Conservation (phyloP, 257 asterid species). For the Solanum lycopersicoides region DNA sequence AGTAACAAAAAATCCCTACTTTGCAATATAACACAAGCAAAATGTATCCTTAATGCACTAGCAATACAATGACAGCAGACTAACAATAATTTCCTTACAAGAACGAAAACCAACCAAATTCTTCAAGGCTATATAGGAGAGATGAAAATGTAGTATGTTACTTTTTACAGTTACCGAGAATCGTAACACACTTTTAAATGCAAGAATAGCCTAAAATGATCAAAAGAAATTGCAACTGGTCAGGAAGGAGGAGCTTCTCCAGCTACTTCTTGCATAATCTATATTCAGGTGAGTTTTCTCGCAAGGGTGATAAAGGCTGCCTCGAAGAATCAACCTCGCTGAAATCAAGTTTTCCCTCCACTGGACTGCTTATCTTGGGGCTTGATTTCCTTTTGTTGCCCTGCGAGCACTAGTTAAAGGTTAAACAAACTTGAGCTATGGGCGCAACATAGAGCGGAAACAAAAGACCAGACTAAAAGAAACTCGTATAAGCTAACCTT, state of each 20-base stretch:
- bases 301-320: conserved; percentile 73
- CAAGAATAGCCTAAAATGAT: neutral
- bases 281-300: conserved; percentile 49
- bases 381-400: conserved; percentile 70
- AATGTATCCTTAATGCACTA: neutral
- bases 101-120: neutral
- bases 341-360: conserved; percentile 49
- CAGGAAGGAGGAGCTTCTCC: neutral
- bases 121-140: neutral
- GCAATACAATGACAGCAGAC: neutral
- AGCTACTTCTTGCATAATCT: conserved; percentile 42
- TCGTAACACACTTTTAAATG: neutral
- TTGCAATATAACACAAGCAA: neutral
- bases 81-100: neutral
- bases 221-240: neutral
- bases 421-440: neutral
- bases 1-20: neutral
- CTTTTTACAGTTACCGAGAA: neutral
- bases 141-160: neutral
- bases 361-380: conserved; percentile 39
- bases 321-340: conserved; percentile 42
- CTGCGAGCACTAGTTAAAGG: conserved; percentile 9
- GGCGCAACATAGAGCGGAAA: neutral
- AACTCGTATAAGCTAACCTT: neutral
- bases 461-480: neutral